Conservation (phyloP, 148 eudicot genomes). For the Hydrangea macrophylla region DNA sequence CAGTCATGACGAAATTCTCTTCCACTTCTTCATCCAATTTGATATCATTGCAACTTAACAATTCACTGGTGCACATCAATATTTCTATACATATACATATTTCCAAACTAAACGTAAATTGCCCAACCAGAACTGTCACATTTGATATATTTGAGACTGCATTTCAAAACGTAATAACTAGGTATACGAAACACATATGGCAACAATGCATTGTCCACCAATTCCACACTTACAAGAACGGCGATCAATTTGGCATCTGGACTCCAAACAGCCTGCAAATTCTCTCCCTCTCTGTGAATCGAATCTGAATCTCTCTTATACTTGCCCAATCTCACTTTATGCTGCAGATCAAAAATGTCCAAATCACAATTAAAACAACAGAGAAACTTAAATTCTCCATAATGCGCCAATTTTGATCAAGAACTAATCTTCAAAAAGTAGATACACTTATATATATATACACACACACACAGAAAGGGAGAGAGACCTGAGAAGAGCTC, state of each 20-base stretch:
- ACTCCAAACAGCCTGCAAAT: slow-evolving; percentile 76
- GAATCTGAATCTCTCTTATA: slow-evolving; percentile 60
- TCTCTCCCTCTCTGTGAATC: slow-evolving; percentile 64
- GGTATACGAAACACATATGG: not conserved
- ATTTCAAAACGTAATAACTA: not conserved
- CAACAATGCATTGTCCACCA: not conserved
- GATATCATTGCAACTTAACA: too few relatives aligned
- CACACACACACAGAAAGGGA: not conserved
- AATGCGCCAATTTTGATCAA: not conserved
- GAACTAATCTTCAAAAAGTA: not conserved
- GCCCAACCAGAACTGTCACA: too few relatives aligned
- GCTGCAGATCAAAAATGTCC: slow-evolving; percentile 29
- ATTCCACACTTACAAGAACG: slow-evolving; percentile 54
- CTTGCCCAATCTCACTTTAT: slow-evolving; percentile 72
- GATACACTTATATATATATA: not conserved
- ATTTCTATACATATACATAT: too few relatives aligned
- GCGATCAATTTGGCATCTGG: slow-evolving; percentile 71
- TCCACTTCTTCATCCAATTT: too few relatives aligned
- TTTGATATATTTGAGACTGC: too few relatives aligned
- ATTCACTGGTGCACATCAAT: too few relatives aligned
- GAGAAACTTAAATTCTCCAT: not conserved
- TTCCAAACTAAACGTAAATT: too few relatives aligned
- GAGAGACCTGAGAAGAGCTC: slow-evolving; percentile 74
- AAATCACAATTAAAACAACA: not conserved
- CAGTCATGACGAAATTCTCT: too few relatives aligned